Percentiles rank a stretch among this genome's conserved stretches.
phyloP scores from a whole-genome alignment of 225 moss, liverwort and hornwort genomes.

The Lunularia cruciata region DNA sequence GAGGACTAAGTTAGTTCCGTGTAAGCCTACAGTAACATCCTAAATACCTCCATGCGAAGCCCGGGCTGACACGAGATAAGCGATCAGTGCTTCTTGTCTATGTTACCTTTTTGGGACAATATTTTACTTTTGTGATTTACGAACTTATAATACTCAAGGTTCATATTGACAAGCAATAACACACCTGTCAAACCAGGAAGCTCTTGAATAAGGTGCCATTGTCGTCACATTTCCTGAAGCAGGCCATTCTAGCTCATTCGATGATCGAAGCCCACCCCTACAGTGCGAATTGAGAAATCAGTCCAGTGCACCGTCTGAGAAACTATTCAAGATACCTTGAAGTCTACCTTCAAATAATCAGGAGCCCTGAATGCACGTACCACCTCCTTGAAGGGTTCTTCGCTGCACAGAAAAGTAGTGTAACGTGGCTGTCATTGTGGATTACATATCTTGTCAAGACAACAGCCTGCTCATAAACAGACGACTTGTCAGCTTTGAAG shows the following conservation, averaged over 20 bases:
- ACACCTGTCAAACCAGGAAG: constrained; percentile 88
- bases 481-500: neutral
- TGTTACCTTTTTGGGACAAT: too few species aligned
- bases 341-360: neutral
- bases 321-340: neutral
- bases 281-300: neutral
- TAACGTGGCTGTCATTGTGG: constrained; percentile 81
- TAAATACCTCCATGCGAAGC: too few species aligned
- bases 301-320: neutral
- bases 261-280: constrained; percentile 68
- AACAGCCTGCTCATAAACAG: constrained; percentile 50
- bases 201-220: constrained; percentile 60
- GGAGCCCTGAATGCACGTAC: neutral
- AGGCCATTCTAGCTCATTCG: constrained; percentile 79
- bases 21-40: too few species aligned
- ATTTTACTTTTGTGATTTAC: too few species aligned
- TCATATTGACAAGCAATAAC: neutral
- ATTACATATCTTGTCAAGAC: constrained; percentile 74
- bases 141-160: neutral
- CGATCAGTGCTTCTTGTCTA: too few species aligned
- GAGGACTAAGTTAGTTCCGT: too few species aligned
- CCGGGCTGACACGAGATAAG: too few species aligned
- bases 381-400: constrained; percentile 44
- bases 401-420: constrained; percentile 73
- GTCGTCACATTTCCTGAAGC: constrained; percentile 62